These are phyloP conservation scores for Leishmania major DNA, from an alignment of 208 protist species.

Conservation along the genomic window DNA sequence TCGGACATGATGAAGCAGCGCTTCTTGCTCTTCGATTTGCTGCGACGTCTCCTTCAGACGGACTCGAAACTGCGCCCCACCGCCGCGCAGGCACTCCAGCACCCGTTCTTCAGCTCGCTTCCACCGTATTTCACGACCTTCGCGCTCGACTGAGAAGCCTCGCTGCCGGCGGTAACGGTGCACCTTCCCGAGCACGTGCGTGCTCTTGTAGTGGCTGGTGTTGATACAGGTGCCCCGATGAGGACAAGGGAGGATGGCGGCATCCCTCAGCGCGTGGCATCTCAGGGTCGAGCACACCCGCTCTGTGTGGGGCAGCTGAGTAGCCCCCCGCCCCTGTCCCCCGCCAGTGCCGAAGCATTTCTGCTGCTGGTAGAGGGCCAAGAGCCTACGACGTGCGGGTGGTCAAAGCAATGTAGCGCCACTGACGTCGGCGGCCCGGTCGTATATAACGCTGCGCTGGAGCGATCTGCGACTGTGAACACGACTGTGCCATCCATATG, in stretches of 20 bases:
- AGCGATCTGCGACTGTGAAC: neutral
- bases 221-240: neutral
- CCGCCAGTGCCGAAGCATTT: neutral
- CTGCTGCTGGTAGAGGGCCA: neutral
- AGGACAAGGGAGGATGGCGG: neutral
- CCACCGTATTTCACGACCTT: constrained; percentile 58
- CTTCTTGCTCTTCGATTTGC: constrained; percentile 73
- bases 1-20: constrained; percentile 78
- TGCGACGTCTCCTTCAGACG: constrained; percentile 61
- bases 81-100: constrained; percentile 58
- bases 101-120: constrained; percentile 69
- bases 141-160: constrained; percentile 22
- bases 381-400: neutral
- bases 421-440: neutral
- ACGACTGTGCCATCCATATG: neutral
- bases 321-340: neutral
- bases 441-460: neutral
- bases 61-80: constrained; percentile 57
- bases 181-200: neutral
- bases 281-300: neutral
- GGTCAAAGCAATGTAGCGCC: neutral
- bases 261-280: neutral
- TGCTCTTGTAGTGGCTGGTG: neutral
- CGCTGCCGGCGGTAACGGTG: neutral
- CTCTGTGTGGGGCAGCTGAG: neutral